Percentiles rank a stretch among this genome's conserved stretches.
Conservation (phyloP, 1,284 basidiomycete species). For the Termitomyces sp. region DNA sequence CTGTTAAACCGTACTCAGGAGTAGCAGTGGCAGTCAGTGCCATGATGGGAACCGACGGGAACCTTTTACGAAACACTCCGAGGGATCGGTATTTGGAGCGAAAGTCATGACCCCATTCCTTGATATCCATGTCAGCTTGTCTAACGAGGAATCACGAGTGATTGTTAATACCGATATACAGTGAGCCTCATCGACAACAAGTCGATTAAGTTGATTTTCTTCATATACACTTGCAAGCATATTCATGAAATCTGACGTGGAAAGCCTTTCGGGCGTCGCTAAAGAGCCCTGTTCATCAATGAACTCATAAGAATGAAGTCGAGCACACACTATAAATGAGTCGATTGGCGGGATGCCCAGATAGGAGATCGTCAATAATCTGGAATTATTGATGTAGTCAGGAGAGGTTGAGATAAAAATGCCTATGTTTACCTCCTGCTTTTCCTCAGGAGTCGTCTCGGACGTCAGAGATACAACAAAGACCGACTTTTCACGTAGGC, state of each 20-base stretch:
- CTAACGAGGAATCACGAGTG: neutral
- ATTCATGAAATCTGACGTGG: slow-evolving; percentile 47
- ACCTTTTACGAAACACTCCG: slow-evolving; percentile 64
- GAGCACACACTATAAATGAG: slow-evolving; percentile 61
- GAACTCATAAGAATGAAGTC: neutral
- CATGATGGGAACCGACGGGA: slow-evolving; percentile 75
- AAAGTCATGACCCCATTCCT: slow-evolving; percentile 87
- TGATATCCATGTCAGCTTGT: neutral
- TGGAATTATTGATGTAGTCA: slow-evolving; percentile 24
- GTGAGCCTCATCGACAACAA: slow-evolving; percentile 86
- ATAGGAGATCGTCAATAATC: slow-evolving; percentile 61
- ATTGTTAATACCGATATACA: slow-evolving; percentile 66
- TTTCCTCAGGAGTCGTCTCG: slow-evolving; percentile 53
- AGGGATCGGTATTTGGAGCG: slow-evolving; percentile 69
- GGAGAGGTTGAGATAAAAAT: neutral
- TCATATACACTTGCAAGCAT: slow-evolving; percentile 49
- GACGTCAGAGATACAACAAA: slow-evolving; percentile 64
- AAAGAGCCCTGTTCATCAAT: neutral
- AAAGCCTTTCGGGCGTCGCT: slow-evolving; percentile 72
- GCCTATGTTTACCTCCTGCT: slow-evolving; percentile 42
- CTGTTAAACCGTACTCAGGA: slow-evolving; percentile 36
- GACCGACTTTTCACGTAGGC: slow-evolving; percentile 51
- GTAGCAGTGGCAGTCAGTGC: slow-evolving; percentile 80
- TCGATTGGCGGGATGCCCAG: slow-evolving; percentile 54
- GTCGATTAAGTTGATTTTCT: slow-evolving; percentile 55